A percentile compares a stretch with the other conserved stretches of the same genome.
Conservation (phyloP, 2,329 filamentous ascomycete species). For the Daldinia eschscholtzii region DNA sequence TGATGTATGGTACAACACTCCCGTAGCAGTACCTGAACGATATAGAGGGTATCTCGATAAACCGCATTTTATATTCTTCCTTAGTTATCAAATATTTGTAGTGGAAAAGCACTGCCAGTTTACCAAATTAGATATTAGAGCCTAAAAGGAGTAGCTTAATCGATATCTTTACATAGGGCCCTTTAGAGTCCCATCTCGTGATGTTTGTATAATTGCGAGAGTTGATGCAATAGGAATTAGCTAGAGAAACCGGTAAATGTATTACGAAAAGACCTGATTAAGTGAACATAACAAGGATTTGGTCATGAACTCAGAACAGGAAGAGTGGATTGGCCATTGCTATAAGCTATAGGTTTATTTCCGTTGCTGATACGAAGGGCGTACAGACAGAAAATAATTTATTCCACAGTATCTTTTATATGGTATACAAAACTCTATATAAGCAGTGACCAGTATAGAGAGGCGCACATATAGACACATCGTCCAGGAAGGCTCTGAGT, state of each 20-base stretch:
- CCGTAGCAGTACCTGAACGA: neutral
- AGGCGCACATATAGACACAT: neutral
- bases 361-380: neutral
- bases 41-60: neutral
- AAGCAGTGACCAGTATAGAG: neutral
- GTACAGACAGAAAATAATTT: neutral
- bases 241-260: neutral
- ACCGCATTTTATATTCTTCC: neutral
- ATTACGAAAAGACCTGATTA: neutral
- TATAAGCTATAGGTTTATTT: neutral
- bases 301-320: no score
- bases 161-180: neutral
- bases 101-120: neutral
- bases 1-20: neutral
- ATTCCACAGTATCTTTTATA: neutral
- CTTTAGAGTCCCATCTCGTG: neutral
- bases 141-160: neutral
- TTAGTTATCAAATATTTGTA: neutral
- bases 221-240: neutral
- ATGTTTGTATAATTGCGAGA: neutral
- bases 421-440: neutral
- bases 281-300: neutral
- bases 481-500: neutral
- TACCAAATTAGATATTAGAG: neutral
- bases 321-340: no score